Evolutionary conservation across 2,329 filamentous ascomycete genomes (phyloP), one percentile per base, ranked within the genome.

Genomic region (Microsporum ferrugineum): DNA sequence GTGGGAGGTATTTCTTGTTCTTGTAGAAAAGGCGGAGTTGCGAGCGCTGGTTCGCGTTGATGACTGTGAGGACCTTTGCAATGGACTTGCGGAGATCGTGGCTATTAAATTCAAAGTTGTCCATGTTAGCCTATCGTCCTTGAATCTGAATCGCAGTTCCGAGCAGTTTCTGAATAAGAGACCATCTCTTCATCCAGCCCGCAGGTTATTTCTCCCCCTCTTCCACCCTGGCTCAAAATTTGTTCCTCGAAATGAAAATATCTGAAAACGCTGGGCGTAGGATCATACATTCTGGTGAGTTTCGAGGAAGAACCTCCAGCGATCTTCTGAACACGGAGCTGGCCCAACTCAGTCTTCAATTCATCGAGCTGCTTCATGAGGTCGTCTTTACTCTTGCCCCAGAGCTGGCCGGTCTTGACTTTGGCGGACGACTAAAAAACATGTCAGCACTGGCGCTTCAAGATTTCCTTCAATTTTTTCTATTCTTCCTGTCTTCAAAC

Each of bases 41-140:
- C 70, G 90, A 84, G 79, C 95, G 88, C 84, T 99, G 94, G 86
- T 95, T 97, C 81, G 91, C 88, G 86, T 97, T 99, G 87, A 99
- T 96, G 83, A 99, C 85, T 79, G 94, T 99, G 74, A 99, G 87
- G 80, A 96, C 89, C 77, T 92, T 91, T 76, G 94, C 95, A 80
- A 99, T 96, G 69, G 91, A 96, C 86, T 99, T 99, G 84, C 94
- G 91, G 78, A 99, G 85, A 79, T 99, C 95, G 84, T 96, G 90
- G 82, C 91, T 96, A 72, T 71, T 69, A 38, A 67, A 63, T 61
- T 66, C 65, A 65, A 66, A 63, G 64, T 63, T 58, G 36, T 29
- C 14, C 33, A 61, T 23, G 55, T 57, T 33, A 57, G 55, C 34
- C n/a, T 41, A 38, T 57, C 55, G 10, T 57, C n/a, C 33, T 39